These are phyloP conservation scores for Dactylellina cionopaga DNA, from an alignment of 2,329 filamentous ascomycete genomes.

Conservation along the genomic window DNA sequence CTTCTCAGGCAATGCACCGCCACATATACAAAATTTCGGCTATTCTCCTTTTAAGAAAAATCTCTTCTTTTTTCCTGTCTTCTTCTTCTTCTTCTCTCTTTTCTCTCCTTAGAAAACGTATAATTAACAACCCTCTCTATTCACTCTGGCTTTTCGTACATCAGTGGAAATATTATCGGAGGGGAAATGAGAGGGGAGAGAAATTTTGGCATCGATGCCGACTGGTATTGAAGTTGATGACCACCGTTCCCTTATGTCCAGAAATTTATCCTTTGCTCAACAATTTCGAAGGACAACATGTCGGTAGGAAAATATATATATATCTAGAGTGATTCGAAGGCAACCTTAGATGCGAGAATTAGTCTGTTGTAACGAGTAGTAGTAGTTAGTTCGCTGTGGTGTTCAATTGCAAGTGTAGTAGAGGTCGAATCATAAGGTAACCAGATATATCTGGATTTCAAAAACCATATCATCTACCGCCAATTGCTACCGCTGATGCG, in stretches of 20 bases:
- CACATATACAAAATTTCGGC: not conserved
- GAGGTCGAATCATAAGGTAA: no score
- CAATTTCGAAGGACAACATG: slow-evolving; percentile 51
- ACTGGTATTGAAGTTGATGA: slow-evolving; percentile 6
- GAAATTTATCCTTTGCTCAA: slow-evolving; percentile 36
- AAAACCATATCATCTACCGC: no score
- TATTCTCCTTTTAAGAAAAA: slow-evolving; percentile 11
- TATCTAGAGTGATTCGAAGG: no score
- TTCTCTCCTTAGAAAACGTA: slow-evolving; percentile 53
- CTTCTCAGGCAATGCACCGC: slow-evolving; percentile 1
- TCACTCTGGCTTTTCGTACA: slow-evolving; percentile 52
- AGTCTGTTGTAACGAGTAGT: no score
- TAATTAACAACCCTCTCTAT: slow-evolving; percentile 53
- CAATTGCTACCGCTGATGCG: no score
- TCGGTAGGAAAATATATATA: slow-evolving; percentile 48
- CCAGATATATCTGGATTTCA: no score
- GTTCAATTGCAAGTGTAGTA: no score
- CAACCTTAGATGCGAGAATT: no score
- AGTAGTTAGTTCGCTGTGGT: no score
- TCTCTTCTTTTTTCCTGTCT: slow-evolving; percentile 1
- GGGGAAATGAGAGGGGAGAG: slow-evolving; percentile 53
- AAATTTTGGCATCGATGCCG: slow-evolving; percentile 18
- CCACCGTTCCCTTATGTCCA: slow-evolving; percentile 53
- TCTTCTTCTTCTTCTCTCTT: slow-evolving; percentile 11
- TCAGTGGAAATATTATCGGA: slow-evolving; percentile 51